These are phyloP conservation scores for Tritrichomonas musculus DNA, from an alignment of 208 protist genomes.

Conservation along the genomic window DNA sequence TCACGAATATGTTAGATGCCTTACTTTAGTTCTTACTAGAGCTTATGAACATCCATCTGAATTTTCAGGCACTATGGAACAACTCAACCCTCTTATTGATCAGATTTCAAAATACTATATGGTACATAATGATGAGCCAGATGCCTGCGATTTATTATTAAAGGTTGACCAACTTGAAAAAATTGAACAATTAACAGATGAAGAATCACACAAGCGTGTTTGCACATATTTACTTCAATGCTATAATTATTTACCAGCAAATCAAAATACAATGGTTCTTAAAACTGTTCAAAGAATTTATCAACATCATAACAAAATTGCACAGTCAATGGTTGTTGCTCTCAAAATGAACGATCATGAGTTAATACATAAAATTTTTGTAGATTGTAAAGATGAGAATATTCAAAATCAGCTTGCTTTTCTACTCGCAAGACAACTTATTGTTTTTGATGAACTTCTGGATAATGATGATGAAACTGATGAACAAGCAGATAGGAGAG, in stretches of 20 bases:
- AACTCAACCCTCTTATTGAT: neutral
- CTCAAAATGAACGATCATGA: constrained; percentile 42
- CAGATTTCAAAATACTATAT: constrained; percentile 68
- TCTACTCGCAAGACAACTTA: neutral
- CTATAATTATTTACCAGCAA: constrained; percentile 56
- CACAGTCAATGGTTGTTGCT: constrained; percentile 38
- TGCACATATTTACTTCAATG: constrained; percentile 79
- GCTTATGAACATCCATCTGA: neutral
- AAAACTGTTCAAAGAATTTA: constrained; percentile 33
- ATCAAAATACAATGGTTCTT: constrained; percentile 30
- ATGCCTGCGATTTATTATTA: constrained; percentile 94
- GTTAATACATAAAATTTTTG: constrained; percentile 36
- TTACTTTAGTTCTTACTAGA: neutral
- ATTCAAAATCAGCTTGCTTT: constrained; percentile 34
- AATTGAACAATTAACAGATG: constrained; percentile 73
- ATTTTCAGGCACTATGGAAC: neutral
- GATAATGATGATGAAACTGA: constrained; percentile 53
- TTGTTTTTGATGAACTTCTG: constrained; percentile 45
- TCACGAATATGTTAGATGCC: constrained; percentile 89
- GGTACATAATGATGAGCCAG: constrained; percentile 83
- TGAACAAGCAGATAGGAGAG: too few relatives aligned
- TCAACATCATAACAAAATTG: neutral
- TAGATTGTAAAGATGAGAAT: constrained; percentile 32
- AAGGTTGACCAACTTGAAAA: constrained; percentile 60
- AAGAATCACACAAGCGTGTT: constrained; percentile 81